phyloP scores from a whole-genome alignment of 2,329 filamentous ascomycete genomes.

The Pseudopithomyces maydicus region DNA sequence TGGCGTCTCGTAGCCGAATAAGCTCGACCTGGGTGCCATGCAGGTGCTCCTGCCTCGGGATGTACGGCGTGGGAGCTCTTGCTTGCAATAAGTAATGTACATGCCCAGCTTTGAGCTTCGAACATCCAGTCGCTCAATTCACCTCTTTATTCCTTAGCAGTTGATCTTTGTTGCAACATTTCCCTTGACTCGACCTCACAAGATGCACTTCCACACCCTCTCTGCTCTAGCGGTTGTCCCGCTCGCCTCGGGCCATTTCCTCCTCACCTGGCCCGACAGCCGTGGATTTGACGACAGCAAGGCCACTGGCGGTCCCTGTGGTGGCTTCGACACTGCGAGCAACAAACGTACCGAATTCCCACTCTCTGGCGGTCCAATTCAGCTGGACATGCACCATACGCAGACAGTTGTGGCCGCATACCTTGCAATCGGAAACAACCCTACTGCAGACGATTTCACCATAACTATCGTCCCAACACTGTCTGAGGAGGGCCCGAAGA shows the following conservation, averaged over 20 bases:
- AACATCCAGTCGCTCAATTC: not conserved
- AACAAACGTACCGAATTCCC: slow-evolving; percentile 56
- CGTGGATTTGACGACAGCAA: slow-evolving; percentile 57
- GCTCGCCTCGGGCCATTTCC: slow-evolving; percentile 60
- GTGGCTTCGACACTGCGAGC: slow-evolving; percentile 52
- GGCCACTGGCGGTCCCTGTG: slow-evolving; percentile 56
- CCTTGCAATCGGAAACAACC: slow-evolving; percentile 57
- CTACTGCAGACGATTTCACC: slow-evolving; percentile 65
- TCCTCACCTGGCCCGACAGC: slow-evolving; percentile 57
- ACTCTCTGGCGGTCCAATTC: slow-evolving; percentile 56
- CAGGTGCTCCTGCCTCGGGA: slow-evolving; percentile 22
- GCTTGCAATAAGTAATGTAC: slow-evolving; percentile 35
- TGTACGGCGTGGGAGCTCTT: slow-evolving; percentile 30
- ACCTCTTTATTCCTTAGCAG: not conserved
- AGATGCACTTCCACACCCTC: slow-evolving; percentile 41
- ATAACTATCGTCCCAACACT: slow-evolving; percentile 67
- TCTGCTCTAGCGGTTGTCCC: slow-evolving; percentile 50
- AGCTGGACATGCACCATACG: slow-evolving; percentile 58
- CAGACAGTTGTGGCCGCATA: slow-evolving; percentile 59
- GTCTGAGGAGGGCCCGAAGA: slow-evolving; percentile 65
- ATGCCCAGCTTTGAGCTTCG: slow-evolving; percentile 15
- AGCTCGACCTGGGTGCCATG: slow-evolving; percentile 30
- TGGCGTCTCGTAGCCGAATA: slow-evolving; percentile 4
- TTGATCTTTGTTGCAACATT: not conserved
- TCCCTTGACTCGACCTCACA: slow-evolving; percentile 11